Evolutionary conservation across 352 stramenopile species (phyloP).

Genomic region (Blastocystis hominis): DNA sequence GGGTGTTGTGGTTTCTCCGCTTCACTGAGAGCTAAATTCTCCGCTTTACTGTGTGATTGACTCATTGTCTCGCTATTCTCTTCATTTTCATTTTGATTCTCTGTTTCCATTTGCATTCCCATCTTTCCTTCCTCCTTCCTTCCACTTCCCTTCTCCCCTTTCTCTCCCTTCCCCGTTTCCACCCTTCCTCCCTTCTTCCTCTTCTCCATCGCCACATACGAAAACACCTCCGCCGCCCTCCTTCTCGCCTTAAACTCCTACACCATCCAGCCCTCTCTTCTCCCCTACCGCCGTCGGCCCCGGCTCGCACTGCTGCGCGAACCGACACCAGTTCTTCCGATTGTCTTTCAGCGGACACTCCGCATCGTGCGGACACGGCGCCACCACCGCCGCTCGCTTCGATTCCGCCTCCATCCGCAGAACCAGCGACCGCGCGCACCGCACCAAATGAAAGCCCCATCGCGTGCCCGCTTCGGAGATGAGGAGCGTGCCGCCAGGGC

Average conservation of each 20-base stretch:
- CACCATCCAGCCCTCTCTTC: background rate
- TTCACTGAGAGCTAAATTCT: too few species aligned
- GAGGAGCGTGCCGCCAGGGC: background rate
- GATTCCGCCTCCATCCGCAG: background rate
- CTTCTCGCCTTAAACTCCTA: constrained; percentile 8
- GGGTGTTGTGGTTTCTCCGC: too few species aligned
- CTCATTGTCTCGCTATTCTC: background rate
- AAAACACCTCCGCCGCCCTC: constrained; percentile 22
- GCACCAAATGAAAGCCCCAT: constrained; percentile 21
- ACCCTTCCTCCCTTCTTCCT: too few species aligned
- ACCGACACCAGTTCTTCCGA: constrained; percentile 13
- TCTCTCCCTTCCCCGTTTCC: too few species aligned
- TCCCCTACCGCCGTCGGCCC: background rate
- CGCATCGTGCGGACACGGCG: background rate
- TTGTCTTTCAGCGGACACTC: constrained; percentile 36
- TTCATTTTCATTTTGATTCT: background rate
- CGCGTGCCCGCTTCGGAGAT: background rate
- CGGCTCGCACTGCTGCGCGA: constrained; percentile 6
- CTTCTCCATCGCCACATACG: constrained; percentile 5
- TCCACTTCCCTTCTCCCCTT: too few species aligned
- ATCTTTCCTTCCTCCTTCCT: too few species aligned
- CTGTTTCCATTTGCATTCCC: background rate
- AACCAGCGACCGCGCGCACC: background rate
- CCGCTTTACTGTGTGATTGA: too few species aligned
- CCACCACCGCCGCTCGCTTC: background rate